Evolutionary conservation across 257 asterid species (phyloP).

Genomic region (Ligustrum vulgare): DNA sequence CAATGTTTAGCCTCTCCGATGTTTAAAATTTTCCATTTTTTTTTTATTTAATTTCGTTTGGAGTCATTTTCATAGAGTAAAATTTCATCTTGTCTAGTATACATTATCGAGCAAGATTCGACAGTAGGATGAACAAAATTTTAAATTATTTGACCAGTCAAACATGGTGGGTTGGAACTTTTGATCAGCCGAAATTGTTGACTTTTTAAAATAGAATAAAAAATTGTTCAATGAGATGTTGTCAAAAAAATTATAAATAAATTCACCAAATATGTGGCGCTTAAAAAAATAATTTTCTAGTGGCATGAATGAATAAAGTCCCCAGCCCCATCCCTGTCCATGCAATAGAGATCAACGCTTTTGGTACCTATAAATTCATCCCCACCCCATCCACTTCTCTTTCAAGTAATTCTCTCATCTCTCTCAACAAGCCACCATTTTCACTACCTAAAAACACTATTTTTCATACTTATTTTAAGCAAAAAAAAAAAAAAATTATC

Average conservation of each 20-base stretch:
- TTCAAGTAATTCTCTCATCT: constrained; percentile 40
- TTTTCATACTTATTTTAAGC: background rate
- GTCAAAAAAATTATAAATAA: no score
- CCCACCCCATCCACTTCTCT: constrained; percentile 43
- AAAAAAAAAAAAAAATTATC: no score
- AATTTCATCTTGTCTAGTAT: background rate
- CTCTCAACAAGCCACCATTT: constrained; percentile 9
- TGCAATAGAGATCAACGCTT: constrained; percentile 27
- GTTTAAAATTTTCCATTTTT: no score
- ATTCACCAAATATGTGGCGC: background rate
- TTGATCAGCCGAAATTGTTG: no score
- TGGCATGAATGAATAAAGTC: constrained; percentile 31
- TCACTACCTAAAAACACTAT: constrained; percentile 6
- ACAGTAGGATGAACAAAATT: background rate
- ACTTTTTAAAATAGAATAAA: no score
- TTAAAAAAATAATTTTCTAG: no score
- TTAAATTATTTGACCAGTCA: background rate
- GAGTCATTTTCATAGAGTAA: background rate
- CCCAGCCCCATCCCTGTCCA: constrained; percentile 15
- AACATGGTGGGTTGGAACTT: no score
- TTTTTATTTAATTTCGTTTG: no score
- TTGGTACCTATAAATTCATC: constrained; percentile 57
- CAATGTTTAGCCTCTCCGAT: background rate
- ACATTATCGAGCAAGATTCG: background rate
- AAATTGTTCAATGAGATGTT: no score